phyloP scores from a whole-genome alignment of 306 rosid species.

The Medicago lupulina region DNA sequence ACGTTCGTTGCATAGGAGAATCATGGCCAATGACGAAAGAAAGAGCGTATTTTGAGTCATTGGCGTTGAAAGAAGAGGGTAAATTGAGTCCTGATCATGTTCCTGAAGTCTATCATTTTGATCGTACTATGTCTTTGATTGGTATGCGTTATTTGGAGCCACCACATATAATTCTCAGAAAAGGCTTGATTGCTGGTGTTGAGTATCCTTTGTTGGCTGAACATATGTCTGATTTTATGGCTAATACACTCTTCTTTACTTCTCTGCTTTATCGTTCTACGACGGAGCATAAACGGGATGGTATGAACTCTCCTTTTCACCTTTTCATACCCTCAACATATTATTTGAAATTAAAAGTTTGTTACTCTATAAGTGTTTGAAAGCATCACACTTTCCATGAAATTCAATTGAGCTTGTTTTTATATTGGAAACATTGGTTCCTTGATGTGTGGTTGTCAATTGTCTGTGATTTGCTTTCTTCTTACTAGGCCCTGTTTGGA shows the following conservation, averaged over 20 bases:
- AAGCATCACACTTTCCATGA: not conserved
- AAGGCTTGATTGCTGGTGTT: constrained; percentile 84
- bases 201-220: constrained; percentile 79
- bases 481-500: not conserved
- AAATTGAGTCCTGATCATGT: constrained; percentile 68
- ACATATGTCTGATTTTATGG: constrained; percentile 80
- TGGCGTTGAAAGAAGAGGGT: constrained; percentile 54
- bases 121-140: constrained; percentile 83
- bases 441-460: not conserved
- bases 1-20: constrained; percentile 86
- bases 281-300: constrained; percentile 73
- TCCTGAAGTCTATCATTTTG: constrained; percentile 87
- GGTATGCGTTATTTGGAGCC: constrained; percentile 92
- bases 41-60: constrained; percentile 84
- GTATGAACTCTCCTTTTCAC: constrained; percentile 44
- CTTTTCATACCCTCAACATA: not conserved
- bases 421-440: too few species aligned
- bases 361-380: too few species aligned
- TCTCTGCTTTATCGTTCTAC: constrained; percentile 78
- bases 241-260: constrained; percentile 78
- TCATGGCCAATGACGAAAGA: constrained; percentile 98
- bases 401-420: not conserved
- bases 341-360: not conserved
- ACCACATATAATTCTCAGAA: constrained; percentile 85
- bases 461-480: not conserved